Percentiles rank a stretch among this genome's conserved stretches.
Conservation (phyloP, 1,284 basidiomycete species). For the Puccinia triticina region DNA sequence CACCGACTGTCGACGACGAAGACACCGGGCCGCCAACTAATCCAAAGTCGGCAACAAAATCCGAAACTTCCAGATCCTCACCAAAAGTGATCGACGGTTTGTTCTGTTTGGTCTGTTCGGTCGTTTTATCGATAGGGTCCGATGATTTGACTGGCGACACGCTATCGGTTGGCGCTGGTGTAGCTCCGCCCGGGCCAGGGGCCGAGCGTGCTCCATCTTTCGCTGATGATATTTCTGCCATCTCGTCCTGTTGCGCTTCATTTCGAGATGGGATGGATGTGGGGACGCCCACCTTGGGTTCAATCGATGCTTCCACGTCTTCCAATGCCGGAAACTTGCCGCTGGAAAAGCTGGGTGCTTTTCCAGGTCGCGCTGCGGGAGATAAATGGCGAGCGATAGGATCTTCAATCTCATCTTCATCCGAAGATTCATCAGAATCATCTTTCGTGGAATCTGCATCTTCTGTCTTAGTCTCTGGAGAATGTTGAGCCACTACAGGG, state of each 20-base stretch:
- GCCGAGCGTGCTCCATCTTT: not conserved
- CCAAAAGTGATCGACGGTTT: constrained; percentile 19
- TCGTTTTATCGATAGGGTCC: not conserved
- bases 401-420: constrained; percentile 44
- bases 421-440: constrained; percentile 21
- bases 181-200: not conserved
- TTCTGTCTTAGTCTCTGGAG: not conserved
- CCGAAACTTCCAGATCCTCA: constrained; percentile 43
- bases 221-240: not conserved
- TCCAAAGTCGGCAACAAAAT: constrained; percentile 43
- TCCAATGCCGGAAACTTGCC: constrained; percentile 36
- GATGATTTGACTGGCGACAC: not conserved
- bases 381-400: constrained; percentile 21
- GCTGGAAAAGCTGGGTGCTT: constrained; percentile 1
- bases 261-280: not conserved
- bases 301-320: constrained; percentile 26
- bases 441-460: not conserved
- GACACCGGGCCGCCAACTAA: not conserved
- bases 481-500: not conserved
- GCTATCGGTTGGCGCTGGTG: not conserved
- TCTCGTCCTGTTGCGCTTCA: not conserved
- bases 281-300: not conserved
- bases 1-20: not conserved
- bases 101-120: not conserved
- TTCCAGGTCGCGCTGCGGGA: constrained; percentile 14